A percentile compares a stretch with the other conserved stretches of the same genome.
These are phyloP conservation scores for Hyaloraphidium curvatum DNA, from an alignment of 192 early-diverging fungal species.

Conservation along the genomic window DNA sequence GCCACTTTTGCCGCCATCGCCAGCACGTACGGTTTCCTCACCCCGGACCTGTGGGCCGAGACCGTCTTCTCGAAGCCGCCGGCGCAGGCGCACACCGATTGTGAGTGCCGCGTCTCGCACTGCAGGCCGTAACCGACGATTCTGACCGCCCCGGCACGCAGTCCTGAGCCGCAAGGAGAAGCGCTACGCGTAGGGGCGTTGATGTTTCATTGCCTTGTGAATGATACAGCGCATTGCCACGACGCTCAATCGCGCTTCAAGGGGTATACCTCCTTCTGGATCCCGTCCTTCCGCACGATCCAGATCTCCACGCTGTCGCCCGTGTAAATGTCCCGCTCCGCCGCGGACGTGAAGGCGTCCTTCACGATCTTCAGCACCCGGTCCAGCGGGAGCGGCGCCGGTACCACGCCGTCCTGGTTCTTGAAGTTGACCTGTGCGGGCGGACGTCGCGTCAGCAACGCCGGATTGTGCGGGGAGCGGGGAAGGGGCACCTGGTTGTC, in stretches of 20 bases:
- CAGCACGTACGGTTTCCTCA: neutral
- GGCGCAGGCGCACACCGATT: conserved; percentile 78
- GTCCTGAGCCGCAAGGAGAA: no score
- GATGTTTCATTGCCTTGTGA: no score
- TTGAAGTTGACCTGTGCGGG: neutral
- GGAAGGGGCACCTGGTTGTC: conserved; percentile 59
- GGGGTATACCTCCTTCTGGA: conserved; percentile 45
- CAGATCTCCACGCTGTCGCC: conserved; percentile 90
- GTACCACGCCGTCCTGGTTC: neutral
- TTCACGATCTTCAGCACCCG: conserved; percentile 60
- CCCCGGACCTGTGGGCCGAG: conserved; percentile 92
- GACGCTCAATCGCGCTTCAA: conserved; percentile 76
- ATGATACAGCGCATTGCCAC: no score
- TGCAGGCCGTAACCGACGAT: no score
- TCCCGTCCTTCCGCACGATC: conserved; percentile 57
- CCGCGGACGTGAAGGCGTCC: conserved; percentile 88
- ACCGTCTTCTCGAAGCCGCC: conserved; percentile 71
- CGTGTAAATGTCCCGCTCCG: conserved; percentile 97
- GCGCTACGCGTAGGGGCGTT: no score
- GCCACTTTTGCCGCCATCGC: conserved; percentile 32
- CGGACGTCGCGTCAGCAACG: no score
- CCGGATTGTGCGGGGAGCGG: no score
- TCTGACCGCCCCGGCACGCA: no score
- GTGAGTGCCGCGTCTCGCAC: no score
- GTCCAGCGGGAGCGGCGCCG: conserved; percentile 23